Evolutionary conservation across 2,329 filamentous ascomycete species (phyloP).

Genomic region (Penicillium janthinellum): DNA sequence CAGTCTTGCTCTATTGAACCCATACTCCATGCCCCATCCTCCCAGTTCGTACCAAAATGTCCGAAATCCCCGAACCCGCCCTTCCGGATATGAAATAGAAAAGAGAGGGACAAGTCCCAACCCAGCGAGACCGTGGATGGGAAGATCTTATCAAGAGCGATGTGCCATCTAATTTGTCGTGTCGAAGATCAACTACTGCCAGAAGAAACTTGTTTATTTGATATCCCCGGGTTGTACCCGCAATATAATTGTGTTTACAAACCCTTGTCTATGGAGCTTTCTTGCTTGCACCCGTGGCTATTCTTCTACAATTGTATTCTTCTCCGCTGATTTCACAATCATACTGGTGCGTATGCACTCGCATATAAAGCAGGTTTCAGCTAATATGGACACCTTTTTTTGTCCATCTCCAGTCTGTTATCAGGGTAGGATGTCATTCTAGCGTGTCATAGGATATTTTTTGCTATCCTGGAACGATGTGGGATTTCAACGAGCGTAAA

Average conservation of each 20-base stretch:
- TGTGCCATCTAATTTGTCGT: constrained; percentile 2
- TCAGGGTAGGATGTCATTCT: too few relatives aligned
- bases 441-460: background rate
- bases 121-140: background rate
- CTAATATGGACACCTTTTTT: too few relatives aligned
- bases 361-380: too few relatives aligned
- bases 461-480: background rate
- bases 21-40: background rate
- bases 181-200: background rate
- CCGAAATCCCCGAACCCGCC: background rate
- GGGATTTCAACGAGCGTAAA: background rate
- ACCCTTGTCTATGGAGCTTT: background rate
- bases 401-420: too few relatives aligned
- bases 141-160: background rate
- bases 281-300: too few relatives aligned
- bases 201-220: constrained; percentile 1
- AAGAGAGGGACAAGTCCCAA: constrained; percentile 6
- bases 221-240: background rate
- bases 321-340: too few relatives aligned
- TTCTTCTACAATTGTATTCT: too few relatives aligned
- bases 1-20: background rate
- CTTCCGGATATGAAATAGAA: background rate
- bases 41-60: background rate
- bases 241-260: background rate
- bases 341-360: too few relatives aligned